Evolutionary conservation across 352 stramenopile species (phyloP).

Genomic region (Globisporangium polare): DNA sequence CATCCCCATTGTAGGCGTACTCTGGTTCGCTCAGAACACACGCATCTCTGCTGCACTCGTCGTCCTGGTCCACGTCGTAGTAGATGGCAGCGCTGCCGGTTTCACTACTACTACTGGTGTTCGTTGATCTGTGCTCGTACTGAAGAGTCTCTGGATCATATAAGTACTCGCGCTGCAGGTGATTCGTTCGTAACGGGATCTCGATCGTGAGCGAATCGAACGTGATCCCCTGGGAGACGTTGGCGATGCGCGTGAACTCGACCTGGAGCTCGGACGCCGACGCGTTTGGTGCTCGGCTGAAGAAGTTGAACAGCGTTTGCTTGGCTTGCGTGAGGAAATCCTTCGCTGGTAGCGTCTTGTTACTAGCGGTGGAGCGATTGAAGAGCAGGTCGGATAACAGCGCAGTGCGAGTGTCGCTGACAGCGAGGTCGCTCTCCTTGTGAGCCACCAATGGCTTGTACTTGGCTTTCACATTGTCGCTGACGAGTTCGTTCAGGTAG

Average conservation of each 20-base stretch:
- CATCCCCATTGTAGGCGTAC: neutral
- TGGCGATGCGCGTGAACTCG: conserved; percentile 9
- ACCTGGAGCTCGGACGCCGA: conserved; percentile 1
- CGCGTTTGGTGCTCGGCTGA: conserved; percentile 5
- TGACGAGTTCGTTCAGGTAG: neutral
- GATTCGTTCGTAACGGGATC: conserved; percentile 3
- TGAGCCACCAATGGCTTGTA: neutral
- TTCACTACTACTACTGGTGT: neutral
- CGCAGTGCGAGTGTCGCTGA: neutral
- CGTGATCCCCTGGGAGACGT: neutral
- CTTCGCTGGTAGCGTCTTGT: neutral
- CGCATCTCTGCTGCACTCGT: conserved; percentile 1
- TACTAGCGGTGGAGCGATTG: neutral
- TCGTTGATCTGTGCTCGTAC: neutral
- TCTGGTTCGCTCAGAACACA: neutral
- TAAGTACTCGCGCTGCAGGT: neutral
- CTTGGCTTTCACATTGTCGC: neutral
- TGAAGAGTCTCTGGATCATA: neutral
- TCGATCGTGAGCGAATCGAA: conserved; percentile 12
- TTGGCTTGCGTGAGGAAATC: conserved; percentile 1
- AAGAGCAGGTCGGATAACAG: neutral
- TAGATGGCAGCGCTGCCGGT: neutral
- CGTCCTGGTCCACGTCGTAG: conserved; percentile 2
- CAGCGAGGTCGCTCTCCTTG: neutral
- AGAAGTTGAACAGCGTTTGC: conserved; percentile 4